Evolutionary conservation across 495 filamentous ascomycete species (phyloP).

Genomic region (Talaromyces proteolyticus): DNA sequence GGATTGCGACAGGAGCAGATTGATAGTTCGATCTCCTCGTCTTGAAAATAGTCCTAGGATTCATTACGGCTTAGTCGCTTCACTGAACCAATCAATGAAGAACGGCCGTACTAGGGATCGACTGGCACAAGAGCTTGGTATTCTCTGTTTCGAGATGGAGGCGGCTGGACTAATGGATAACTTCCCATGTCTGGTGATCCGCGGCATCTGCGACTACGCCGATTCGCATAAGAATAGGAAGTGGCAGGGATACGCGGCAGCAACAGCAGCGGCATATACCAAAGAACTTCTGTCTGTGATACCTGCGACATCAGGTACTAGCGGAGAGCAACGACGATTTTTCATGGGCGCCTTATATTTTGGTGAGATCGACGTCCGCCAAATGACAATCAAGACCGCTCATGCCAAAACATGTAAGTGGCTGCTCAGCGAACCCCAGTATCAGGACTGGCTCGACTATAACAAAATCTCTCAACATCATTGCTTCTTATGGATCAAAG

Average conservation of each 20-base stretch:
- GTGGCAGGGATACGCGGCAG: conserved; percentile 27
- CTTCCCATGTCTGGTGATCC: conserved; percentile 25
- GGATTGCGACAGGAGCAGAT: too few species aligned
- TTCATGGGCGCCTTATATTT: conserved; percentile 10
- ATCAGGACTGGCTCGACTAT: conserved; percentile 39
- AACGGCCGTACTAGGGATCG: conserved; percentile 20
- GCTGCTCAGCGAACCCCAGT: conserved; percentile 35
- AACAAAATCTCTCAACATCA: conserved; percentile 24
- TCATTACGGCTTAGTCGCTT: conserved; percentile 32
- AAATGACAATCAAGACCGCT: conserved; percentile 15
- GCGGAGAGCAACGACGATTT: not conserved
- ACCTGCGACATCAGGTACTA: not conserved
- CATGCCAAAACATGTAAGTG: conserved; percentile 41
- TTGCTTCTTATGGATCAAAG: conserved; percentile 44
- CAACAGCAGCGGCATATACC: conserved; percentile 21
- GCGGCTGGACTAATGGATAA: conserved; percentile 20
- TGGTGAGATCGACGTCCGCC: conserved; percentile 21
- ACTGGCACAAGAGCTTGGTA: conserved; percentile 18
- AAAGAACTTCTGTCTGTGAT: conserved; percentile 19
- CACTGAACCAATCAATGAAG: conserved; percentile 28
- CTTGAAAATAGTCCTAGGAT: conserved; percentile 6
- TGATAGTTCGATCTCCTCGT: conserved; percentile 4
- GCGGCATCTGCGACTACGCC: conserved; percentile 28
- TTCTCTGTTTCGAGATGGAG: conserved; percentile 14
- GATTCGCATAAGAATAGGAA: conserved; percentile 28